These are phyloP conservation scores for Drosera capensis DNA, from an alignment of 148 eudicot species.

Conservation along the genomic window DNA sequence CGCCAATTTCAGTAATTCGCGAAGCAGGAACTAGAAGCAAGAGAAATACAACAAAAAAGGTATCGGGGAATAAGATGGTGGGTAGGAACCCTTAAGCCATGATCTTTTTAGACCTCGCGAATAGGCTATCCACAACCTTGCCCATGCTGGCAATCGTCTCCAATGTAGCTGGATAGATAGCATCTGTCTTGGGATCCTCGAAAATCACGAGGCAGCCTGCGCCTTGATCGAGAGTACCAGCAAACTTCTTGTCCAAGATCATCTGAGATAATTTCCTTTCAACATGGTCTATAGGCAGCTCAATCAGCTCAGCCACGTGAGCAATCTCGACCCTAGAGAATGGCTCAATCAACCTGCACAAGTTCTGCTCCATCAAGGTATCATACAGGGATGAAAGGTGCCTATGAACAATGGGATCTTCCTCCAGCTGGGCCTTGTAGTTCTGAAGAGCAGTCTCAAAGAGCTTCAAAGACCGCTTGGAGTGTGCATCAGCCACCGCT, in stretches of 20 bases:
- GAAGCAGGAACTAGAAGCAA: not conserved
- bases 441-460: constrained; percentile 28
- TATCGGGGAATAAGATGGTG: too few species aligned
- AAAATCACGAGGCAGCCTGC: constrained; percentile 34
- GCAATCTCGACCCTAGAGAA: constrained; percentile 33
- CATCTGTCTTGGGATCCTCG: constrained; percentile 35
- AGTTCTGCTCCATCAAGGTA: constrained; percentile 34
- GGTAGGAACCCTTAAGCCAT: constrained; percentile 13
- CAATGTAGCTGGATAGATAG: constrained; percentile 26
- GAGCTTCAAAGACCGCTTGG: constrained; percentile 30
- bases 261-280: constrained; percentile 38
- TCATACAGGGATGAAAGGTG: constrained; percentile 33
- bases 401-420: constrained; percentile 36
- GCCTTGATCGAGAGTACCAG: constrained; percentile 36
- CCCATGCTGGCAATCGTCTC: constrained; percentile 31
- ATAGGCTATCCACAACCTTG: constrained; percentile 35
- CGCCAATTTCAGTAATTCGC: not conserved
- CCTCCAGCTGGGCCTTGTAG: constrained; percentile 29
- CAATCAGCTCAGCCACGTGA: constrained; percentile 30
- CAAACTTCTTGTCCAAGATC: constrained; percentile 37
- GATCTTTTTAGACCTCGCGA: constrained; percentile 33
- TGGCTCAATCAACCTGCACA: constrained; percentile 36
- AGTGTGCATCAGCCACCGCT: constrained; percentile 36
- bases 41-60: too few species aligned
- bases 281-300: constrained; percentile 31